These are phyloP conservation scores for Aspergillus awamori DNA, from an alignment of 2,329 filamentous ascomycete species.

Conservation along the genomic window DNA sequence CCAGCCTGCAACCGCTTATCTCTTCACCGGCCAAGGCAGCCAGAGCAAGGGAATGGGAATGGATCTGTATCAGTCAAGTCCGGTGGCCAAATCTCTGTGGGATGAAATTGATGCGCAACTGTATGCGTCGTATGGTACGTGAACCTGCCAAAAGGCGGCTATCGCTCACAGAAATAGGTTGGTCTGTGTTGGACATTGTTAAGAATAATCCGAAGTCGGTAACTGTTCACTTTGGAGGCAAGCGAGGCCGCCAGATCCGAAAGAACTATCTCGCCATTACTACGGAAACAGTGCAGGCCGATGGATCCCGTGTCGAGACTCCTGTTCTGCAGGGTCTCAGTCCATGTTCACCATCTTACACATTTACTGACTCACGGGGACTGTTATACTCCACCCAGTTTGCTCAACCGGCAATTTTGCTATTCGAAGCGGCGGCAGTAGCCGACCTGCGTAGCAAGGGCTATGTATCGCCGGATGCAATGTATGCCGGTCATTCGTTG, in stretches of 20 bases:
- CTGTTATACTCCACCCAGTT: slow-evolving; percentile 95
- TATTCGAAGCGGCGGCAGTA: slow-evolving; percentile 98
- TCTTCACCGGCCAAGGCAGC: slow-evolving; percentile 95
- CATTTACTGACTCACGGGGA: slow-evolving; percentile 90
- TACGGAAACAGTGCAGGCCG: slow-evolving; percentile 13
- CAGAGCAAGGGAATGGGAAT: slow-evolving; percentile 99
- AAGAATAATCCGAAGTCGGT: slow-evolving; percentile 98
- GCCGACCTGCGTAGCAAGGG: slow-evolving; percentile 97
- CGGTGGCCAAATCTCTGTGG: slow-evolving; percentile 93
- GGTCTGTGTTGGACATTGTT: slow-evolving; percentile 95
- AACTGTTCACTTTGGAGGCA: slow-evolving; percentile 93
- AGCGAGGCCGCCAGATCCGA: slow-evolving; percentile 89
- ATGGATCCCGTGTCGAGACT: slow-evolving; percentile 80
- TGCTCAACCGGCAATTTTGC: slow-evolving; percentile 89
- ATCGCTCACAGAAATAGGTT: slow-evolving; percentile 42
- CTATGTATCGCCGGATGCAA: slow-evolving; percentile 87
- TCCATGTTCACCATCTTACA: slow-evolving; percentile 86
- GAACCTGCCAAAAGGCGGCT: neutral
- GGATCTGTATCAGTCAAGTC: slow-evolving; percentile 89
- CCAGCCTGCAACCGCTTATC: slow-evolving; percentile 89
- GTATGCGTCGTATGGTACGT: slow-evolving; percentile 82
- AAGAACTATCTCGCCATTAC: slow-evolving; percentile 96
- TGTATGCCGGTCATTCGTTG: slow-evolving; percentile 92
- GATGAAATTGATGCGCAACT: slow-evolving; percentile 94
- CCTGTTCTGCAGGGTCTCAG: slow-evolving; percentile 85